Evolutionary conservation across 768 basidiomycete species (phyloP), one percentile per base, ranked within the genome.

Genomic region (Suillus luteus): DNA sequence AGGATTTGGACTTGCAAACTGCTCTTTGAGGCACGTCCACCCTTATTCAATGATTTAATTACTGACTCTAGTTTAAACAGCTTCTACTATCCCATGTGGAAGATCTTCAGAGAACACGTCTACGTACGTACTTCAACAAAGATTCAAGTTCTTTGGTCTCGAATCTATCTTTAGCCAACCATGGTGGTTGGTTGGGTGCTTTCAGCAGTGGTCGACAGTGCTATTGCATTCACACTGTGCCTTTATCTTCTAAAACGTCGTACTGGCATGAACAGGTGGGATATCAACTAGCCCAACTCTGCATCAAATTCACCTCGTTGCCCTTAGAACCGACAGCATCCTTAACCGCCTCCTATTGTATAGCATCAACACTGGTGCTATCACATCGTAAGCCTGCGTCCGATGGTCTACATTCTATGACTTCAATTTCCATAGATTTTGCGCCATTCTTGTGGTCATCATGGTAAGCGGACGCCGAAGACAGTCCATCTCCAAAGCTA

Each of bases 341-440:
- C 63, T 70, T 54, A 65, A 70, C 14, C 62, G 48, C 8, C 52
- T 70, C 19, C 62, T 70, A 9, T n/a, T 70, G 31, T 70, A 70
- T 55, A 70, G 49, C 22, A 60, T 70, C 58, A 65, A 68, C 35
- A 68, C 68, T 6, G 67, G 66, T 14, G 64, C 49, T 1, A 24
- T 67, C 33, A 68, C 67, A 0, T 69, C 65, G 65, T 69, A 37
- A 62, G 54, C 57, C 19, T n/a, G n/a, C 35, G 19, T n/a, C 35
- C 14, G 17, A 31, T 19, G 5, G 17, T 52, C 4, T 19, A 54
- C 17, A 15, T 2, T 14, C 10, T 14, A 43, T 27, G 62, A 22
- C 9, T 19, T 62, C 27, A 61, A 24, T 43, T 11, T 12, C n/a
- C 5, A 14, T 41, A 68, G 58, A 22, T 22, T 68, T 5, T 67